Evolutionary conservation across 306 rosid species (phyloP).

Genomic region (Canavalia gladiata): DNA sequence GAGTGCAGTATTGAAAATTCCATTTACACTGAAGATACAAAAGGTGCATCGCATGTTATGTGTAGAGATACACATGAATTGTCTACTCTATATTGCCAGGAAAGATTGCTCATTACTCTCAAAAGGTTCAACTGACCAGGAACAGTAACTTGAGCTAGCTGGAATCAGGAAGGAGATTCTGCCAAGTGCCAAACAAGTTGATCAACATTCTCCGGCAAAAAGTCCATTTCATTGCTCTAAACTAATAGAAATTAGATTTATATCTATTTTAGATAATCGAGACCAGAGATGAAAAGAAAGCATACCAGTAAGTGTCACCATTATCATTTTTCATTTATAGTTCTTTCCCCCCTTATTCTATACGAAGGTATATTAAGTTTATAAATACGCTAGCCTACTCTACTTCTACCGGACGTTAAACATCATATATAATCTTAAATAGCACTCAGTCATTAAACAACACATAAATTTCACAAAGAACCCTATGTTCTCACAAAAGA

Average conservation of each 20-base stretch:
- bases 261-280: conserved; percentile 37
- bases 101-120: conserved; percentile 21
- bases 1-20: conserved; percentile 39
- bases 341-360: neutral
- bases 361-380: conserved; percentile 1
- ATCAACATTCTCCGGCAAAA: conserved; percentile 43
- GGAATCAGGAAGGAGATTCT: conserved; percentile 50
- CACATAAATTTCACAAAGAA: conserved; percentile 41
- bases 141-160: conserved; percentile 50
- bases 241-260: conserved; percentile 34
- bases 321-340: neutral
- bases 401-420: neutral
- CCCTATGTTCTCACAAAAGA: neutral
- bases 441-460: conserved; percentile 11
- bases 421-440: conserved; percentile 14
- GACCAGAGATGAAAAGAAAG: conserved; percentile 43
- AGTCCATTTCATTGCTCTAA: conserved; percentile 44
- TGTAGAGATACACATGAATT: conserved; percentile 47
- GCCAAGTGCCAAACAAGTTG: conserved; percentile 53
- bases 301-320: conserved; percentile 33
- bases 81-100: conserved; percentile 42
- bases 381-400: neutral
- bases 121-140: conserved; percentile 42
- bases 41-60: conserved; percentile 47
- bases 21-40: conserved; percentile 47